Evolutionary conservation across 345 rosid genomes (phyloP).

Genomic region (Euclidium syriacum): DNA sequence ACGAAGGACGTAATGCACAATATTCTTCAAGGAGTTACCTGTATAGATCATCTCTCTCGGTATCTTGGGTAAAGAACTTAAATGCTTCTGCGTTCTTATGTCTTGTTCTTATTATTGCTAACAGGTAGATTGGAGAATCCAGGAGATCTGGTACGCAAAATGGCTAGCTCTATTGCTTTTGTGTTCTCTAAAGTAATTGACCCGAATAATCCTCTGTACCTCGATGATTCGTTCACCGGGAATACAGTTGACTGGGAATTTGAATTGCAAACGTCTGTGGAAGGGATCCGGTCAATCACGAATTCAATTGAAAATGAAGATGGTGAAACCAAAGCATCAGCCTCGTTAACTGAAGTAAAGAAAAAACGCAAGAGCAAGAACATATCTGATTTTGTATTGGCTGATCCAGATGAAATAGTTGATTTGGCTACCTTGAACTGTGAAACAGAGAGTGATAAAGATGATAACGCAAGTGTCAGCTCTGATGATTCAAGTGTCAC

Average conservation of each 20-base stretch:
- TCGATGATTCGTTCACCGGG: slow-evolving; percentile 67
- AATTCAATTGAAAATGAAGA: slow-evolving; percentile 23
- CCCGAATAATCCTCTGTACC: slow-evolving; percentile 83
- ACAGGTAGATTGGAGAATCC: slow-evolving; percentile 94
- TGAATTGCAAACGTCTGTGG: slow-evolving; percentile 42
- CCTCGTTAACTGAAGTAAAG: slow-evolving; percentile 30
- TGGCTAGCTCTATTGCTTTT: slow-evolving; percentile 85
- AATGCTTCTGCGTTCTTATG: slow-evolving; percentile 16
- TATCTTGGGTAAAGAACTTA: slow-evolving; percentile 19
- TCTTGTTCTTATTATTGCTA: slow-evolving; percentile 28
- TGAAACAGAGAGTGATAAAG: slow-evolving; percentile 54
- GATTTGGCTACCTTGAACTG: slow-evolving; percentile 66
- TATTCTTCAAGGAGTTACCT: slow-evolving; percentile 91
- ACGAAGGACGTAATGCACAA: slow-evolving; percentile 74
- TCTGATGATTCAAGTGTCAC: slow-evolving; percentile 73
- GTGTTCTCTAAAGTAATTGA: slow-evolving; percentile 81
- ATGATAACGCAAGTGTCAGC: slow-evolving; percentile 51
- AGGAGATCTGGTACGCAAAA: slow-evolving; percentile 64
- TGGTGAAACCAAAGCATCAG: slow-evolving; percentile 32
- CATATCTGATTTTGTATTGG: slow-evolving; percentile 35
- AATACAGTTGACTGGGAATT: slow-evolving; percentile 85
- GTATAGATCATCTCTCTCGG: slow-evolving; percentile 41
- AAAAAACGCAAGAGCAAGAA: slow-evolving; percentile 39
- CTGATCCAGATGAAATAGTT: slow-evolving; percentile 90
- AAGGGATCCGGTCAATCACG: slow-evolving; percentile 26